Evolutionary conservation across 139 green algal species (phyloP), one percentile per base, ranked within the genome.

Genomic region (Mychonastes homosphaera): DNA sequence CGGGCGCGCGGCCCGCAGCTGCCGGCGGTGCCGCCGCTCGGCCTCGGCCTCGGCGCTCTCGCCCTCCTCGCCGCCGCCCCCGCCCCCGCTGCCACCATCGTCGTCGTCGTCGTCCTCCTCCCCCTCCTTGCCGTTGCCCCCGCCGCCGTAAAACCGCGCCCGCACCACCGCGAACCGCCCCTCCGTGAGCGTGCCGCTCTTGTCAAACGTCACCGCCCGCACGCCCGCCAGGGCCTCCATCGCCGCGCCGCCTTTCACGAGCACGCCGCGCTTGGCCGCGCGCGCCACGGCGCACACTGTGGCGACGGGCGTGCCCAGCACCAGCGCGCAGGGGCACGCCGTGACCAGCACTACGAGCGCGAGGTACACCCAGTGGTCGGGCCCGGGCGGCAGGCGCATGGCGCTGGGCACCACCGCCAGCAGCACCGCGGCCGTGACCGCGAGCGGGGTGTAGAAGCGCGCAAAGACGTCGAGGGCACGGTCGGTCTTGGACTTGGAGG

Each of bases 311-410:
- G 85, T 92, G 28, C 74, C 82, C n/a, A 94, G 76, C 30, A 93
- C 83, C 27, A 94, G 70, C 18, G 86, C 85, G 58, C 86, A 94
- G 28, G 86, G 86, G 69, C 86, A 92, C 21, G 83, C 83, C 6
- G 74, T 80, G 13, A 93, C 85, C 15, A 93, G 71, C 26, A 93
- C 63, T 27, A 88, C 71, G 43, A 90, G 67, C 15, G 85, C 78
- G 30, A 83, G 63, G 59, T 89, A 86, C 9, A 80, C 36, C 62
- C 68, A 94, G 56, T 84, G 5, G 16, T 62, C 34, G 60, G 56
- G 70, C 16, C 50, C 18, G 26, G 13, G 18, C 15, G 51, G 66
- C 63, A 65, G 43, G 23, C 44, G 30, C 21, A 34, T 38, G 8
- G n/a, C 7, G 4, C 59, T 49, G 3, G 78, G 74, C 16, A 86